Evolutionary conservation across 306 rosid genomes (phyloP).

Genomic region (Quercus variabilis): DNA sequence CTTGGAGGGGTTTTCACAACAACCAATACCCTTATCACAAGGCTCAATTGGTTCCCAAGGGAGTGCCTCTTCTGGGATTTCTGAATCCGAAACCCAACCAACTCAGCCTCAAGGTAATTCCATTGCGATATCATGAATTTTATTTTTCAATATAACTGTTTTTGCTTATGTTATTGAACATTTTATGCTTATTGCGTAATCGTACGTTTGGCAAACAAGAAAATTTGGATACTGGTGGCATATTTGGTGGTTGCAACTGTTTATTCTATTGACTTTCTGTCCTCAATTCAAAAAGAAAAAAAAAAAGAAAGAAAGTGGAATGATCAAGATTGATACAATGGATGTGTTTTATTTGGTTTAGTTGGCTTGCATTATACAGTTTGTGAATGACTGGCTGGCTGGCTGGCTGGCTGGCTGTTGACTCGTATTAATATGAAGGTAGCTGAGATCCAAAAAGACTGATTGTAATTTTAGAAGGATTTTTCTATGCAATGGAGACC

Average conservation of each 20-base stretch:
- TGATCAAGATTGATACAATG: not conserved
- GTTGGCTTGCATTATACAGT: not conserved
- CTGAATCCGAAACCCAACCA: slow-evolving; percentile 44
- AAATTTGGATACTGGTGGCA: not conserved
- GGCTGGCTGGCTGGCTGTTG: too few species aligned
- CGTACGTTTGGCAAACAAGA: not conserved
- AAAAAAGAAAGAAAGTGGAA: not conserved
- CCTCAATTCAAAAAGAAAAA: too few species aligned
- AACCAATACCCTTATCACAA: slow-evolving; percentile 29
- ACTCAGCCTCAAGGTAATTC: slow-evolving; percentile 41
- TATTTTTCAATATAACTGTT: not conserved
- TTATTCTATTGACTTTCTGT: not conserved
- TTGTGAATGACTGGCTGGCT: not conserved
- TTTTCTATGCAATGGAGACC: too few species aligned
- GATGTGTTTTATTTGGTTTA: not conserved
- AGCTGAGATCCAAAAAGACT: not conserved
- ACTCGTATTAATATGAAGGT: not conserved
- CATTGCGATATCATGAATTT: not conserved
- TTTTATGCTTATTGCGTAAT: not conserved
- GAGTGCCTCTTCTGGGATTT: slow-evolving; percentile 45
- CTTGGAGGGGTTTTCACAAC: slow-evolving; percentile 19
- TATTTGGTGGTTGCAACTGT: not conserved
- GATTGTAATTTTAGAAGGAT: not conserved
- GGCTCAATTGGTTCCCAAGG: slow-evolving; percentile 43
- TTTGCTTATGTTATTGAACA: not conserved